Conservation (phyloP, 2,329 filamentous ascomycete species). For the Laburnicola sp. region DNA sequence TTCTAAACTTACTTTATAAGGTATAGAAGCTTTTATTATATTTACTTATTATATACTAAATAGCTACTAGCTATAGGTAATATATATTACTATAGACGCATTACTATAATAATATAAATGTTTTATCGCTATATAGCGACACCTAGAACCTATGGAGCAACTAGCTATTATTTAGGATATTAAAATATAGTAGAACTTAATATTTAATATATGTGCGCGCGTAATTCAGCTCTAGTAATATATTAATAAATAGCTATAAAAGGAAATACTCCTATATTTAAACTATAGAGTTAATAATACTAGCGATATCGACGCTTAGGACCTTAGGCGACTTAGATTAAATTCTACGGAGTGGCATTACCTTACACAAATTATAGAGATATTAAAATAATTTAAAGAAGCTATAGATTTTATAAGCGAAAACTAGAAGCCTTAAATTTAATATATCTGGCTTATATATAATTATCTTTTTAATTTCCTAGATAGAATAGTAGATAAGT, state of each 20-base stretch:
- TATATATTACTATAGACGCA: neutral
- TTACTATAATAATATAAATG: neutral
- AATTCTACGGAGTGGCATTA: conserved; percentile 4
- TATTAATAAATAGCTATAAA: conserved; percentile 15
- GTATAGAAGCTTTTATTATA: neutral
- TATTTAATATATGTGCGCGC: conserved; percentile 11
- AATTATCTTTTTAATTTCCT: conserved; percentile 8
- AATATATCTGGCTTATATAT: conserved; percentile 10
- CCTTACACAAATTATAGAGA: conserved; percentile 4
- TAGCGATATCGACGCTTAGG: neutral
- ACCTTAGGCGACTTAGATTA: conserved; percentile 7
- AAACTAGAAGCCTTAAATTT: conserved; percentile 4
- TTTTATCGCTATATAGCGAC: neutral
- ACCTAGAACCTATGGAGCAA: neutral
- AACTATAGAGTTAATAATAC: neutral
- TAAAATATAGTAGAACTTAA: conserved; percentile 13
- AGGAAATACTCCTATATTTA: neutral
- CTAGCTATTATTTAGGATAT: conserved; percentile 1
- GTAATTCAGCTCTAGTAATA: conserved; percentile 10
- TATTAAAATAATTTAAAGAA: conserved; percentile 7
- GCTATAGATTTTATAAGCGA: conserved; percentile 5
- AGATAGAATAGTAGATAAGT: conserved; percentile 2
- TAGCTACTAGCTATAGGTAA: neutral
- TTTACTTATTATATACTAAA: neutral
- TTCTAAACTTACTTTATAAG: neutral